phyloP scores from a whole-genome alignment of 2,329 filamentous ascomycete genomes.

The Dissoconium aciculare region DNA sequence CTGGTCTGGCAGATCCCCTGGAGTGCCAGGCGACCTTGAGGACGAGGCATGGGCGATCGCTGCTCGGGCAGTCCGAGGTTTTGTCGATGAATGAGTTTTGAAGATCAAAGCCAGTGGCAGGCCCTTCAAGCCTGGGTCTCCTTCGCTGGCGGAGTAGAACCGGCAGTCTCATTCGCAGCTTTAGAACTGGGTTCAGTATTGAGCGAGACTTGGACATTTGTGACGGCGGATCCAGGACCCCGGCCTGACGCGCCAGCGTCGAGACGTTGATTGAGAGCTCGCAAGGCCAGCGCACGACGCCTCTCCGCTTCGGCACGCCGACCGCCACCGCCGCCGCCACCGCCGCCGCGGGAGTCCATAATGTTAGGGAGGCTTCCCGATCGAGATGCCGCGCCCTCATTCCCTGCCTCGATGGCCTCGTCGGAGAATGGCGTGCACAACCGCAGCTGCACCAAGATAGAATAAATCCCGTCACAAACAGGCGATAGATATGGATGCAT shows the following conservation, averaged over 20 bases:
- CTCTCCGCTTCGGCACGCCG: slow-evolving; percentile 73
- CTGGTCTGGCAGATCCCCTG: too few species aligned
- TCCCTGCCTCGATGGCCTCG: slow-evolving; percentile 60
- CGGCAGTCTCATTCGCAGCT: too few species aligned
- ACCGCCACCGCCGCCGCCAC: slow-evolving; percentile 44
- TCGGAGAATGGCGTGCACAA: slow-evolving; percentile 76
- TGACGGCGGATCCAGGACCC: slow-evolving; percentile 7
- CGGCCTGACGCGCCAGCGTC: slow-evolving; percentile 52
- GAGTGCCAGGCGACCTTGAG: too few species aligned
- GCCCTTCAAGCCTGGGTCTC: too few species aligned
- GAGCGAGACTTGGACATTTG: slow-evolving; percentile 8
- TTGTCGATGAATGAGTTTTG: too few species aligned
- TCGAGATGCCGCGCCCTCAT: slow-evolving; percentile 52
- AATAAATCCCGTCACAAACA: slow-evolving; percentile 61
- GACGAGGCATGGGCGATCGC: too few species aligned
- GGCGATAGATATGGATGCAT: slow-evolving; percentile 63
- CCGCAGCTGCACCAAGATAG: slow-evolving; percentile 55
- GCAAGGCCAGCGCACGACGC: slow-evolving; percentile 72
- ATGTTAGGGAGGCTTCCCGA: slow-evolving; percentile 47
- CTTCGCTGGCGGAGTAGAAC: too few species aligned
- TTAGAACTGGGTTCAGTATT: too few species aligned
- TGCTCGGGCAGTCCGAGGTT: too few species aligned
- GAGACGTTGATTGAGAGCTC: slow-evolving; percentile 79
- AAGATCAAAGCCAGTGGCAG: too few species aligned
- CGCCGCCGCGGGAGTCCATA: slow-evolving; percentile 35